Percentiles rank a stretch among this genome's conserved stretches.
These are phyloP conservation scores for Saturnispora halmiae DNA, from an alignment of 805 yeast species.

Conservation along the genomic window DNA sequence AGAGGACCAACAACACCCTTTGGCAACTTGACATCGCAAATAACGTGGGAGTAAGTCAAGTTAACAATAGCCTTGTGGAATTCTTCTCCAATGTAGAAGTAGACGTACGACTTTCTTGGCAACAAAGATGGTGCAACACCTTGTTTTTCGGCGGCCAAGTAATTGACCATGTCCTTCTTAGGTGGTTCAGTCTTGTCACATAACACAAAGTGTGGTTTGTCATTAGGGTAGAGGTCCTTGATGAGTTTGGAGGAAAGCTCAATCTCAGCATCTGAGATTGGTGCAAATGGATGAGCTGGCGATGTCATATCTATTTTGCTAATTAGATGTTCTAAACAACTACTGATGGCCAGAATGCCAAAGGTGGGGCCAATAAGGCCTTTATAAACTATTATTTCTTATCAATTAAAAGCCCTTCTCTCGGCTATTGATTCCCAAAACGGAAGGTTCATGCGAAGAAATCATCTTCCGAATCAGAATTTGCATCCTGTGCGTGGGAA, in stretches of 20 bases:
- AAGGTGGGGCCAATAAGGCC: background rate
- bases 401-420: background rate
- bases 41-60: conserved; percentile 50
- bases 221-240: conserved; percentile 48
- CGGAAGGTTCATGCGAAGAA: conserved; percentile 20
- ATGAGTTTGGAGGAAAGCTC: conserved; percentile 48
- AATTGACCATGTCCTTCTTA: conserved; percentile 58
- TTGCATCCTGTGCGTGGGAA: conserved; percentile 18
- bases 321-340: no score
- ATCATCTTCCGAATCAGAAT: conserved; percentile 20
- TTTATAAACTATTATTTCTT: background rate
- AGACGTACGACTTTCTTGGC: conserved; percentile 58
- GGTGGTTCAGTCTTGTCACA: conserved; percentile 73
- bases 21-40: conserved; percentile 47
- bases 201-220: conserved; percentile 54
- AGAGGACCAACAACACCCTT: conserved; percentile 64
- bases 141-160: conserved; percentile 56
- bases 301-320: conserved; percentile 10
- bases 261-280: conserved; percentile 46
- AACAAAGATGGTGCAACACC: conserved; percentile 47
- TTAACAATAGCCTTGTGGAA: conserved; percentile 69
- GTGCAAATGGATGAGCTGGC: conserved; percentile 27
- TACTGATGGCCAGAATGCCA: no score
- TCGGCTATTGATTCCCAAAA: conserved; percentile 6
- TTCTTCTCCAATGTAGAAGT: conserved; percentile 47